Base-by-base conservation (phyloP, 2,329 filamentous ascomycete species). In the Penicillium janthinellum region DNA sequence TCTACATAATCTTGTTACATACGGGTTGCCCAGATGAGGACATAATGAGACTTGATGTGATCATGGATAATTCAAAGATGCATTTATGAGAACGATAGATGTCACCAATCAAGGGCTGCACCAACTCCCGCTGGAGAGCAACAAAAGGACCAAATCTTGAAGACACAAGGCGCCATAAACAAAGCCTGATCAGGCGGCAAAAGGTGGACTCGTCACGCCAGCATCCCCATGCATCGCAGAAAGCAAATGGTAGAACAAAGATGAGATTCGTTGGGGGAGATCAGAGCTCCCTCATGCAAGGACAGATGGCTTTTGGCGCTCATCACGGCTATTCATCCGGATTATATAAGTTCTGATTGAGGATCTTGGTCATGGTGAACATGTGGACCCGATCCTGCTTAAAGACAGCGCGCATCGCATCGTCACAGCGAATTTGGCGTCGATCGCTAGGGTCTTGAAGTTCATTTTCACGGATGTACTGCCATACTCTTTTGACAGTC, bases 291-390 rank as follows among this genome's bases (percentile, higher is more conserved):
- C 22, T 47, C 15, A 31, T 45, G 37, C 50, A 50, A 58, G 41
- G 41, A 41, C 45, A 56, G 37, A 57, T 60, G 60, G 17, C n/a
- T 38, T 62, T 67, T 61, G 58, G 63, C 57, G 34, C 34, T 22
- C 22, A 35, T 22, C 37, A 47, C 8, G 52, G 47, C 64, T 74
- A 87, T 75, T 95, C 92, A 55, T 94, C 92, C 50, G 91, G 84
- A 2, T 90, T 90, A 73, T 96, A 97, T 41, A 98, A 82, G 71
- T 98, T 94, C 73, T 90, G 88, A 64, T 91, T 92, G 11, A 98
- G 86, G 15, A 96, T 86, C 82, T 97, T 97, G 82, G 96, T 98
- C 94, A 99, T 98, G 67, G 92, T 93, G 77, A 99, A 99, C 95
- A 99, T 99, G 78, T 98, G 92, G 52, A 99, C 90, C 71, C 86